Conservation (phyloP, 75 land plant species). For the Larix kaempferi region DNA sequence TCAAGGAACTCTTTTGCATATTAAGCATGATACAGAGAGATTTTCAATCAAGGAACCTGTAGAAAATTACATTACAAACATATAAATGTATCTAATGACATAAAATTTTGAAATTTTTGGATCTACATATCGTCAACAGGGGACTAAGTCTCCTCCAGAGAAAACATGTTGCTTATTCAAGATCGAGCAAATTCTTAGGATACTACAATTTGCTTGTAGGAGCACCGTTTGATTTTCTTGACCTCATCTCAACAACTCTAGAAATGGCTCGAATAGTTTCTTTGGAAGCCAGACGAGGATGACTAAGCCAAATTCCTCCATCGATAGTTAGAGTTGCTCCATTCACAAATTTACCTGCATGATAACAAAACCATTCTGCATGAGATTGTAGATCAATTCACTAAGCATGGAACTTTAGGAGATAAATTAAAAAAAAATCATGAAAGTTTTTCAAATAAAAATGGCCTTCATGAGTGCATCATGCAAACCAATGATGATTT, state of each 20-base stretch:
- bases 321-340: conserved; percentile 76
- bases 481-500: not conserved
- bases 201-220: conserved; percentile 17
- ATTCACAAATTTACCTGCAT: conserved; percentile 84
- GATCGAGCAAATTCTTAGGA: too few relatives aligned
- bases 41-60: too few relatives aligned
- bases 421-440: not conserved
- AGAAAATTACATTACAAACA: too few relatives aligned
- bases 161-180: too few relatives aligned
- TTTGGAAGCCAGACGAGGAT: conserved; percentile 58
- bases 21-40: too few relatives aligned
- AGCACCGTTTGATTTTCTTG: conserved; percentile 27
- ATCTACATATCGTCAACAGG: too few relatives aligned
- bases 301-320: conserved; percentile 84
- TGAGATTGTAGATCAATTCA: not conserved
- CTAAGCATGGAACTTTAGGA: not conserved
- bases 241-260: conserved; percentile 67
- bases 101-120: too few relatives aligned
- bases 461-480: not conserved
- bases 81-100: too few relatives aligned
- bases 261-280: conserved; percentile 67
- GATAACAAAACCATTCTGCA: not conserved
- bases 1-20: too few relatives aligned
- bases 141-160: too few relatives aligned
- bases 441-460: too few relatives aligned